Conservation (phyloP, 1,284 basidiomycete species). For the Naganishia albida region DNA sequence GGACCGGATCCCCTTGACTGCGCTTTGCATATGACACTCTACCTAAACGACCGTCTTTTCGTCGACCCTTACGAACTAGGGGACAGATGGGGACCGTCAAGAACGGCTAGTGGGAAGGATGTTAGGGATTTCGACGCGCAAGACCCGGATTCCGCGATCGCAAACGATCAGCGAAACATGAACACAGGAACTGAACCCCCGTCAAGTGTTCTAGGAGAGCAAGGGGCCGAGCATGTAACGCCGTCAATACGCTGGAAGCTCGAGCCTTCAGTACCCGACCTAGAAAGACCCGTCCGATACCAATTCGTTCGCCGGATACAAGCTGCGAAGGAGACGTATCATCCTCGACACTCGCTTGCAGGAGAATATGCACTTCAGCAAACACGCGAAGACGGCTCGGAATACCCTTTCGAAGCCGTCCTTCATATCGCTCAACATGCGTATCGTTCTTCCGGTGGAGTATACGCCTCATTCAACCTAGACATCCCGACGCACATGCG, state of each 20-base stretch:
- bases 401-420: constrained; percentile 11
- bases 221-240: too few relatives aligned
- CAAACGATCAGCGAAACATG: not conserved
- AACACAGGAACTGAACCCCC: not conserved
- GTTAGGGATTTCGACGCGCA: not conserved
- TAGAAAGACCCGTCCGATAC: constrained; percentile 31
- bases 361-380: not conserved
- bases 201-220: not conserved
- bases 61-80: constrained; percentile 33
- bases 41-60: constrained; percentile 32
- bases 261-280: constrained; percentile 15
- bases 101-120: not conserved
- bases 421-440: not conserved
- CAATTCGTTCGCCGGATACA: constrained; percentile 6
- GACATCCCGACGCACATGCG: constrained; percentile 52
- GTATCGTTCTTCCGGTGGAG: too few relatives aligned
- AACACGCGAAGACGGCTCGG: not conserved
- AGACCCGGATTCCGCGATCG: not conserved
- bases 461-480: not conserved
- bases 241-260: constrained; percentile 13
- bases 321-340: not conserved
- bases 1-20: not conserved
- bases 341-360: not conserved
- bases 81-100: constrained; percentile 22
- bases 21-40: constrained; percentile 16